Base-by-base conservation (phyloP, 805 yeast genomes). In the Pichia cabralensis region DNA sequence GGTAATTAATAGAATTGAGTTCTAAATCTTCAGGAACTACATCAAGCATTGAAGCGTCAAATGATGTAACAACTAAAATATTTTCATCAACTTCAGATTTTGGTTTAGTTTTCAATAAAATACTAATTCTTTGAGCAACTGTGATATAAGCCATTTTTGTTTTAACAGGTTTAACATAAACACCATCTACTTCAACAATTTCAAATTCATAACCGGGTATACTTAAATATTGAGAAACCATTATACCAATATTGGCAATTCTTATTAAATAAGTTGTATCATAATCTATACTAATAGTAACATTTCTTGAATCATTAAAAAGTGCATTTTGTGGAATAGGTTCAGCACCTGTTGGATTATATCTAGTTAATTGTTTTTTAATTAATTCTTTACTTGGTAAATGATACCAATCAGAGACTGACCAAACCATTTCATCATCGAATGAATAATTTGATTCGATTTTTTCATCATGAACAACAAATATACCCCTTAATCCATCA, bases 281-380 rank as follows among this genome's bases (percentile, higher is more conserved):
- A 6, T 76, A 70, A 35, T 69, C 65, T 34, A 81, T 77, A 19
- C 53, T 33, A 52, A 80, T 61, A 1, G 78, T 65, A 5, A 59
- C 68, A 43, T 75, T 74, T 34, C 67, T 64, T 6, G 82, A 63
- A 43, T 81, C 83, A 52, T 80, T 80, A 50, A 80, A 69, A 26
- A 81, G 58, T 14, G 72, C 40, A 47, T 72, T 74, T 42, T 76
- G 76, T 3, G 89, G 89, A 33, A 80, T 67, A 12, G 94, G 94
- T 51, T 81, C 94, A 13, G 82, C 85, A 26, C 94, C 94, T 2
- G 88, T 80, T 15, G 94, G 94, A 46, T 81, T 81, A 49, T 71
- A 81, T 44, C 81, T 62, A 27, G 69, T 66, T 47, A 76, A 53
- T 52, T 79, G 80, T 26, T 61, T 60, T 14, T 56, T 44, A 31